Conservation (phyloP, 352 stramenopile species). For the Phytophthora kernoviae region DNA sequence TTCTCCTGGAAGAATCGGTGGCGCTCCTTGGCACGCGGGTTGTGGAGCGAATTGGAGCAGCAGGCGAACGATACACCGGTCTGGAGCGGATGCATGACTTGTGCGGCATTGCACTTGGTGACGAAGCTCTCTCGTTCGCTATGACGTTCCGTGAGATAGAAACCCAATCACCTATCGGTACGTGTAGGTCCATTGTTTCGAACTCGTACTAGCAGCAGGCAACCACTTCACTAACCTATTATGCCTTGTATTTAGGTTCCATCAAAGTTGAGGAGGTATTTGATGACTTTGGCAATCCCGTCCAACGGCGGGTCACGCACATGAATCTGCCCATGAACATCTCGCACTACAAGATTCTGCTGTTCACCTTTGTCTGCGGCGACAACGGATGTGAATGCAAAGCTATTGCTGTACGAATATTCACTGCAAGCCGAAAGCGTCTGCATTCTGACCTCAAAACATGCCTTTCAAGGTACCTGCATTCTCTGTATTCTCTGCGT, state of each 20-base stretch:
- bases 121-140: conserved; percentile 2
- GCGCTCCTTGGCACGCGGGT: not conserved
- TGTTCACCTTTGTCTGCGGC: conserved; percentile 5
- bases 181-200: not conserved
- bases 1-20: conserved; percentile 6
- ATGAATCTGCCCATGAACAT: conserved; percentile 2
- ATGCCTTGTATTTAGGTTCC: not conserved
- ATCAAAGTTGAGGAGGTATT: conserved; percentile 1
- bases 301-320: not conserved
- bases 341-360: conserved; percentile 2
- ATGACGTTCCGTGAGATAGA: conserved; percentile 1
- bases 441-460: too few species aligned
- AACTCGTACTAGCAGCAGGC: too few species aligned
- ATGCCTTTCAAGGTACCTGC: too few species aligned
- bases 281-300: not conserved
- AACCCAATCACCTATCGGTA: not conserved
- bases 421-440: too few species aligned
- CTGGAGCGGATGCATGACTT: conserved; percentile 4
- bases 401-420: not conserved
- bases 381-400: conserved; percentile 3
- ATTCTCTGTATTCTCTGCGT: not conserved
- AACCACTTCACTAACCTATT: not conserved
- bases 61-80: conserved; percentile 1
- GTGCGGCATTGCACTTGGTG: conserved; percentile 1
- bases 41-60: not conserved